Percentiles rank a stretch among this genome's conserved stretches.
Conservation (phyloP, 2,329 filamentous ascomycete genomes). For the Rhytidhysteron rufulum region DNA sequence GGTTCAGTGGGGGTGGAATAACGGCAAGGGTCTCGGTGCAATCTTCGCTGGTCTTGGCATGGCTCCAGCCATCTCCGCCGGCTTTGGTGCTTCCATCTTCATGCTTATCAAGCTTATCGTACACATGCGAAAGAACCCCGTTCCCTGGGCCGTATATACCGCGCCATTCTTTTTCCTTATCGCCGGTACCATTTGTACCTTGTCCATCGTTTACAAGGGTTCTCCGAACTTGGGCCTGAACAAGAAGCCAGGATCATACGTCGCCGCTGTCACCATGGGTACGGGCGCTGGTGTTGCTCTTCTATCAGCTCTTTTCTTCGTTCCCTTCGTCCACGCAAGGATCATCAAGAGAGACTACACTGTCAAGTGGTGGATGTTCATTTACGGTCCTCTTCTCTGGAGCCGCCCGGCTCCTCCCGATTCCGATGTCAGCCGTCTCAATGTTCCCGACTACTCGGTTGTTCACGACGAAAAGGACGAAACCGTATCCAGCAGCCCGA, state of each 20-base stretch:
- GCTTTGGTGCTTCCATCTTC: constrained; percentile 67
- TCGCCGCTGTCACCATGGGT: constrained; percentile 64
- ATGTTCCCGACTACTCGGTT: constrained; percentile 73
- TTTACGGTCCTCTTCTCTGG: constrained; percentile 57
- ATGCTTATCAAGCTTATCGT: constrained; percentile 69
- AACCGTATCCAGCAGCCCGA: constrained; percentile 33
- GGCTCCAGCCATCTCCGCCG: constrained; percentile 64
- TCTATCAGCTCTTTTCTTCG: constrained; percentile 66
- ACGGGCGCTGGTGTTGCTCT: constrained; percentile 57
- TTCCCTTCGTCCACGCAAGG: constrained; percentile 64
- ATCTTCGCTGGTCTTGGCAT: constrained; percentile 64
- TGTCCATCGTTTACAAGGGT: constrained; percentile 81
- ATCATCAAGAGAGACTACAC: constrained; percentile 66
- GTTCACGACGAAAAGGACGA: constrained; percentile 61
- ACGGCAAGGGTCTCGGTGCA: constrained; percentile 58
- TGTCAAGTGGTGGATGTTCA: constrained; percentile 60
- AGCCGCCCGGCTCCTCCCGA: constrained; percentile 54
- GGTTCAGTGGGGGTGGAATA: constrained; percentile 57
- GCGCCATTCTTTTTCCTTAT: constrained; percentile 77
- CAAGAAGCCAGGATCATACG: constrained; percentile 65
- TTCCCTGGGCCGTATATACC: constrained; percentile 68
- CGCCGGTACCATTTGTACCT: constrained; percentile 66
- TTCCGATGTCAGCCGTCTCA: constrained; percentile 46
- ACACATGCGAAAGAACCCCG: constrained; percentile 66
- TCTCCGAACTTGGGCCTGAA: constrained; percentile 63